Evolutionary conservation across 2,329 filamentous ascomycete genomes (phyloP).

Genomic region (Penicillium olsonii): DNA sequence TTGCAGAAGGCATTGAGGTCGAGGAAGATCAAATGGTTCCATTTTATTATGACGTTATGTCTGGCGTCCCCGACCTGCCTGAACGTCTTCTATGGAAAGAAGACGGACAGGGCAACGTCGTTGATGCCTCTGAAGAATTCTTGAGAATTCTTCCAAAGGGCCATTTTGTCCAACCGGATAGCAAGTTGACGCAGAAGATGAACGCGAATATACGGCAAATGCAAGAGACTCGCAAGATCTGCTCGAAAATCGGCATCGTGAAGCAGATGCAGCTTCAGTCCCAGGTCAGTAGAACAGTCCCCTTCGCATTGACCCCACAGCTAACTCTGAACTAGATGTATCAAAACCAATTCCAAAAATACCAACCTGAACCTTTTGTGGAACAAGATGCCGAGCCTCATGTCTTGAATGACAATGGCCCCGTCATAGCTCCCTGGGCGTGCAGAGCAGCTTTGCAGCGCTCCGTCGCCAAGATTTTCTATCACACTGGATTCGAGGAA

Average conservation of each 20-base stretch:
- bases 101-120: constrained; percentile 83
- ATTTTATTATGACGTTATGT: constrained; percentile 90
- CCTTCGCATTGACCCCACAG: not conserved
- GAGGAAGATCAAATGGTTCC: constrained; percentile 82
- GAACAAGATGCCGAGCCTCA: constrained; percentile 87
- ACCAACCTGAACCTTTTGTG: constrained; percentile 83
- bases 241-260: constrained; percentile 93
- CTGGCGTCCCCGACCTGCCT: constrained; percentile 80
- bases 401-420: constrained; percentile 83
- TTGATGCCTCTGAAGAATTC: constrained; percentile 84
- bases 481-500: constrained; percentile 95
- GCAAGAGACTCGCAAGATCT: constrained; percentile 94
- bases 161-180: constrained; percentile 72
- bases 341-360: constrained; percentile 97
- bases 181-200: constrained; percentile 74
- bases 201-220: constrained; percentile 91
- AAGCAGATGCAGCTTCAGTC: constrained; percentile 99
- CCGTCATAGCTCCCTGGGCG: constrained; percentile 80
- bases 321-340: constrained; percentile 67
- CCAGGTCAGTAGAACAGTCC: constrained; percentile 62
- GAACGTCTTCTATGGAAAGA: constrained; percentile 81
- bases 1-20: constrained; percentile 93
- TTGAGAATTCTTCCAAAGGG: constrained; percentile 74
- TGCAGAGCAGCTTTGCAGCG: constrained; percentile 84
- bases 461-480: constrained; percentile 91